Base-by-base conservation (phyloP, 1,284 basidiomycete species). In the Sporisorium scitamineum region DNA sequence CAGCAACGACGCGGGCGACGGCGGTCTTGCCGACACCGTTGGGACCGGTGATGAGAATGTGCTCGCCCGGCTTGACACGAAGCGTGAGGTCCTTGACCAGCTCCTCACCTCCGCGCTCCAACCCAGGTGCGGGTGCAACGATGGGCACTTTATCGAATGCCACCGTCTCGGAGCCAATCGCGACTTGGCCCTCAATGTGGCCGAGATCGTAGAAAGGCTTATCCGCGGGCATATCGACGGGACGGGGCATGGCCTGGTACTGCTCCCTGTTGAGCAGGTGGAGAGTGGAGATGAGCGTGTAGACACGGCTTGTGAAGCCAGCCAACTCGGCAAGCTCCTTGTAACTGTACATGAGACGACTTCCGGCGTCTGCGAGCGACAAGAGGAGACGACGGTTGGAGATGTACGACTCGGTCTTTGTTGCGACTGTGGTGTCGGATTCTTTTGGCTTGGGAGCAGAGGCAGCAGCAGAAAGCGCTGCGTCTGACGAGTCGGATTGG, bases 31-130 rank as follows among this genome's bases (percentile, higher is more conserved):
- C 96, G 1, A 96, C 93, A 50, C 81, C 83, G 54, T 83, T 84
- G n/a, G 92, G 92, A 1, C 95, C 95, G 0, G 94, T 96, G 81
- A 98, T 94, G 89, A 97, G 92, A 5, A 96, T 88, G 84, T 97
- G 95, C 85, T 97, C 92, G 6, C 93, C 93, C 14, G 90, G 88
- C 57, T 88, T 88, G 60, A 97, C 89, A n/a, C 87, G 86, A 16
- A 97, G 85, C 53, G 89, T 91, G 31, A 97, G 88, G 61, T 92
- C 90, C 64, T 89, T 89, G 37, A 97, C 91, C 31, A 97, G 89
- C 63, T 90, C 88, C 70, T 89, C 88, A 20, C 88, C 88, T 10
- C 88, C 89, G 54, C 88, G 83, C 62, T 87, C 87, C 5, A 88
- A 86, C 3, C 88, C 88, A 0, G 88, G 88, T 9, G 86, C 88